Evolutionary conservation across 495 filamentous ascomycete species (phyloP).

Genomic region (Xylaria cubensis): DNA sequence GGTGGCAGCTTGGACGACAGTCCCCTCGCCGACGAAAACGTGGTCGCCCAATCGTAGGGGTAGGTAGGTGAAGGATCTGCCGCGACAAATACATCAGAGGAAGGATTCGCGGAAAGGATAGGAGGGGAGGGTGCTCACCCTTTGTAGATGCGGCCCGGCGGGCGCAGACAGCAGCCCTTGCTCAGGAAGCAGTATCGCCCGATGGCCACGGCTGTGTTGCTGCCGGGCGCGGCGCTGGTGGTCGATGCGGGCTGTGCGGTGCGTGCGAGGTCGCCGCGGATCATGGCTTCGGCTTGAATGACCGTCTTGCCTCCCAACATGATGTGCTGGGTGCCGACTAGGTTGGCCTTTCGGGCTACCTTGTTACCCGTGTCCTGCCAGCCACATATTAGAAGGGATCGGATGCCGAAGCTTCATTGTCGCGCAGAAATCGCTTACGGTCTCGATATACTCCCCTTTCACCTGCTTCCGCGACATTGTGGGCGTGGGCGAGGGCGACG

Average conservation of each 20-base stretch:
- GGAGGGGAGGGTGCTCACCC: conserved; percentile 50
- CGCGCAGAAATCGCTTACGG: conserved; percentile 58
- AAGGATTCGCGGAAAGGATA: background rate
- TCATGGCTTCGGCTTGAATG: conserved; percentile 88
- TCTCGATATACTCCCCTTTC: conserved; percentile 95
- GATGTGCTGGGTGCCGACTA: conserved; percentile 95
- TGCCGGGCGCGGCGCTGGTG: conserved; percentile 44
- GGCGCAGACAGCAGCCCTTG: conserved; percentile 72
- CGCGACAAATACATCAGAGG: background rate
- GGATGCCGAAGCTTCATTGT: background rate
- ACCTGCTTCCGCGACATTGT: conserved; percentile 75
- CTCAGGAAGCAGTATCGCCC: conserved; percentile 88
- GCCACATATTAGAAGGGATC: conserved; percentile 12
- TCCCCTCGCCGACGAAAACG: conserved; percentile 79
- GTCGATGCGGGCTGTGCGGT: conserved; percentile 48
- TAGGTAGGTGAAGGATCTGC: conserved; percentile 70
- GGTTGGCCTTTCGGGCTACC: conserved; percentile 86
- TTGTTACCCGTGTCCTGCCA: conserved; percentile 94
- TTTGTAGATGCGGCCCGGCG: conserved; percentile 75
- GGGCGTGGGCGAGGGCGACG: background rate
- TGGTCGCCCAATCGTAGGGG: conserved; percentile 92
- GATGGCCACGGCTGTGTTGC: conserved; percentile 78
- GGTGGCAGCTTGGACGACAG: conserved; percentile 77
- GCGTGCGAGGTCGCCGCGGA: conserved; percentile 87
- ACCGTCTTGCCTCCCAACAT: conserved; percentile 96